A percentile compares a stretch with the other conserved stretches of the same genome.
Conservation (phyloP, 805 yeast species). For the Candida ortonii region DNA sequence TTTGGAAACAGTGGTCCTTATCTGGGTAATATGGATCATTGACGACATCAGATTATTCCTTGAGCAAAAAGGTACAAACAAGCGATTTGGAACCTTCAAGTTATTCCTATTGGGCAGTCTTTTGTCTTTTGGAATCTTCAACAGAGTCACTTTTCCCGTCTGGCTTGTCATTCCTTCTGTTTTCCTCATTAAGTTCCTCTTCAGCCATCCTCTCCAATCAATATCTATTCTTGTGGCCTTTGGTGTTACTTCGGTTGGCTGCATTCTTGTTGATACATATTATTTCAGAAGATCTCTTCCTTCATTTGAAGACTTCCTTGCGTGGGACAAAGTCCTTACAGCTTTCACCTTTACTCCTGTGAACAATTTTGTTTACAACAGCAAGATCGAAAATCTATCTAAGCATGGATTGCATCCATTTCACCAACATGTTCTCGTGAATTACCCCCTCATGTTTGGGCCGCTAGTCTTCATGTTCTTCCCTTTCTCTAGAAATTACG, state of each 20-base stretch:
- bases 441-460: slow-evolving; percentile 79
- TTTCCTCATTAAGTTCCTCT: slow-evolving; percentile 42
- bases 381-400: slow-evolving; percentile 54
- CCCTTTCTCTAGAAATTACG: slow-evolving; percentile 39
- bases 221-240: slow-evolving; percentile 39
- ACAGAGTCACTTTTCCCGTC: slow-evolving; percentile 78
- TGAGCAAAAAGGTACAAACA: slow-evolving; percentile 7
- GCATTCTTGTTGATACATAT: slow-evolving; percentile 55
- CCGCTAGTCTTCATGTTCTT: slow-evolving; percentile 57
- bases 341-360: slow-evolving; percentile 63
- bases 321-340: slow-evolving; percentile 1
- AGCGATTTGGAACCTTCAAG: slow-evolving; percentile 10
- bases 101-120: slow-evolving; percentile 44
- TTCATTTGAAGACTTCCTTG: neutral
- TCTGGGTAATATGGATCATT: slow-evolving; percentile 50
- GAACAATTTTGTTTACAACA: slow-evolving; percentile 74
- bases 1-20: slow-evolving; percentile 61
- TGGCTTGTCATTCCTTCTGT: slow-evolving; percentile 66
- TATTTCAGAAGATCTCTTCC: slow-evolving; percentile 21
- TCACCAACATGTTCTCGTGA: slow-evolving; percentile 69
- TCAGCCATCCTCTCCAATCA: slow-evolving; percentile 32
- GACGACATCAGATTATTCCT: slow-evolving; percentile 29
- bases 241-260: slow-evolving; percentile 31
- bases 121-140: slow-evolving; percentile 70
- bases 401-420: slow-evolving; percentile 82